Evolutionary conservation across 2,329 filamentous ascomycete species (phyloP).

Genomic region (Emmonsiellopsis sp.): DNA sequence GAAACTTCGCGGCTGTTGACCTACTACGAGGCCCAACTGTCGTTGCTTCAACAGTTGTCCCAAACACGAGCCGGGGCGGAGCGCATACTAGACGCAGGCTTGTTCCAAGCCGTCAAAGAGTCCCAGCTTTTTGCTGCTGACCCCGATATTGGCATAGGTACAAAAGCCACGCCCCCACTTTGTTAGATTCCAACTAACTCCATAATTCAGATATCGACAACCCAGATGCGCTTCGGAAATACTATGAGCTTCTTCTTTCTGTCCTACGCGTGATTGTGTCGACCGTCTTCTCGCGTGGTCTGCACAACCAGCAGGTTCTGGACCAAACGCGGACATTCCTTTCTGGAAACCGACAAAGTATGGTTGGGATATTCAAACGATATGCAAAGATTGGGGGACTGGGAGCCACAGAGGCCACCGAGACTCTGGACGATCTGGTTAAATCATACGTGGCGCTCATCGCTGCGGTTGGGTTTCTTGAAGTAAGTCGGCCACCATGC

Average conservation of each 20-base stretch:
- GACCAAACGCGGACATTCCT: constrained; percentile 73
- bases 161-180: constrained; percentile 15
- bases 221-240: constrained; percentile 62
- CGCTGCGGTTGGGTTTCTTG: constrained; percentile 70
- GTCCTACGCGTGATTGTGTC: constrained; percentile 75
- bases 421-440: constrained; percentile 65
- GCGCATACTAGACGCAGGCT: constrained; percentile 76
- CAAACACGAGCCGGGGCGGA: constrained; percentile 78
- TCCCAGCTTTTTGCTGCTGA: constrained; percentile 84
- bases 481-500: constrained; percentile 51
- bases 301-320: constrained; percentile 65
- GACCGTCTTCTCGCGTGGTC: constrained; percentile 69
- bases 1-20: constrained; percentile 49
- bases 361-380: constrained; percentile 84
- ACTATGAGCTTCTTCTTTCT: constrained; percentile 74
- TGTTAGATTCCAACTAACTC: constrained; percentile 1
- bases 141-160: constrained; percentile 76
- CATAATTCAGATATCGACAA: constrained; percentile 52
- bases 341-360: constrained; percentile 69
- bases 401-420: constrained; percentile 41
- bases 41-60: constrained; percentile 73
- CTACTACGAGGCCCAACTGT: constrained; percentile 65
- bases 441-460: constrained; percentile 80
- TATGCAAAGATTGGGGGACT: constrained; percentile 64
- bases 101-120: constrained; percentile 71